Evolutionary conservation across 176 grass and related monocot genomes (phyloP).

Genomic region (Zoysia japonica): DNA sequence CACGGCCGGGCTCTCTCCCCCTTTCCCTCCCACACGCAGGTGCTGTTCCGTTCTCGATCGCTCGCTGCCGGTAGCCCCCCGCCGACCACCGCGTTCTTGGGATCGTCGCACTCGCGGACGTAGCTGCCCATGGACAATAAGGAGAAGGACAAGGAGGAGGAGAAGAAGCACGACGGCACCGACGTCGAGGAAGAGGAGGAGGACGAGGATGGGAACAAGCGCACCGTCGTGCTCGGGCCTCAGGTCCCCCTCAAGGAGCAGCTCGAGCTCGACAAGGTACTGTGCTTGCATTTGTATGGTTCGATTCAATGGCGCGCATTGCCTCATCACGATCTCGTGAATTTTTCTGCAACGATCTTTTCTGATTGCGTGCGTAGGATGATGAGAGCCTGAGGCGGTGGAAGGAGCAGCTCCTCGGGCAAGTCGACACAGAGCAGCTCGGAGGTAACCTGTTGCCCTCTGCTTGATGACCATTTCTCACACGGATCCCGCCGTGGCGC

Average conservation of each 20-base stretch:
- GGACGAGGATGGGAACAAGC: slow-evolving; percentile 65
- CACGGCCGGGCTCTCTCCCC: neutral
- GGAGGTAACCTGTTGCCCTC: slow-evolving; percentile 48
- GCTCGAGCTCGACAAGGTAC: slow-evolving; percentile 87
- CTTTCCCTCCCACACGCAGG: neutral
- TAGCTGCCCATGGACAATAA: slow-evolving; percentile 39
- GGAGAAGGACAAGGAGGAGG: slow-evolving; percentile 41
- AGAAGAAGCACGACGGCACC: slow-evolving; percentile 41
- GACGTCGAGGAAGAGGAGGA: slow-evolving; percentile 61
- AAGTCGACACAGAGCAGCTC: slow-evolving; percentile 69
- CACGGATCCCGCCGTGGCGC: neutral
- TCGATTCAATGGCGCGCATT: neutral
- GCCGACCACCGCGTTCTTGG: neutral
- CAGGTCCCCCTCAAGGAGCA: slow-evolving; percentile 88
- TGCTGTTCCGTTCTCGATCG: neutral
- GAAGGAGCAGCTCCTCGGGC: slow-evolving; percentile 88
- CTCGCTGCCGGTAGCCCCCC: neutral
- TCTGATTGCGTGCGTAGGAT: slow-evolving; percentile 42
- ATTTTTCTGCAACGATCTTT: neutral
- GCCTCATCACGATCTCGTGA: neutral
- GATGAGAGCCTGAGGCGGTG: slow-evolving; percentile 89
- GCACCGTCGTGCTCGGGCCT: slow-evolving; percentile 54
- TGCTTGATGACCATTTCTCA: neutral
- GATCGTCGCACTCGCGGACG: neutral
- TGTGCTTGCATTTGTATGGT: neutral